These are phyloP conservation scores for Artemisia argyi DNA, from an alignment of 129 eudicot genomes.

Conservation along the genomic window DNA sequence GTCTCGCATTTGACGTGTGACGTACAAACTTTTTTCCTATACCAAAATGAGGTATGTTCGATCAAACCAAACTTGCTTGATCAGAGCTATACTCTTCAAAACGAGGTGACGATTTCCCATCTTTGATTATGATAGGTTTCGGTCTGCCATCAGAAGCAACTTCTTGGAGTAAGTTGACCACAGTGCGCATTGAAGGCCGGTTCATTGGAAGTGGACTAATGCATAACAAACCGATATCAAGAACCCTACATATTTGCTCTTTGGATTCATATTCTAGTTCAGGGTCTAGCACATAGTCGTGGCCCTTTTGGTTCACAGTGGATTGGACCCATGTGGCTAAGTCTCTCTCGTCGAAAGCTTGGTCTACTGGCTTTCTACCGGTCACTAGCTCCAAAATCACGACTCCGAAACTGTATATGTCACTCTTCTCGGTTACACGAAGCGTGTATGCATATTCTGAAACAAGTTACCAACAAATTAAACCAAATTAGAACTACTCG, in stretches of 20 bases:
- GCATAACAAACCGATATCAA: conserved; percentile 70
- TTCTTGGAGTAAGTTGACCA: conserved; percentile 75
- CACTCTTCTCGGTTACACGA: conserved; percentile 88
- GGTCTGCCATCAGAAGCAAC: conserved; percentile 30
- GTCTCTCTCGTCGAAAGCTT: conserved; percentile 62
- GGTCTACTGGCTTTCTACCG: conserved; percentile 66
- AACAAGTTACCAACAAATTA: neutral
- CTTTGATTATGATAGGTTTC: conserved; percentile 22
- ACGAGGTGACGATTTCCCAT: conserved; percentile 41
- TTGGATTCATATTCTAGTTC: conserved; percentile 49
- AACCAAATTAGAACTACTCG: neutral
- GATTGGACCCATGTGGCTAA: conserved; percentile 71
- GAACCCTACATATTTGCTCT: conserved; percentile 59
- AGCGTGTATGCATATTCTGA: conserved; percentile 93
- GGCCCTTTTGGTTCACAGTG: conserved; percentile 55
- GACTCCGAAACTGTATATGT: conserved; percentile 87
- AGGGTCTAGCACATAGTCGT: conserved; percentile 54
- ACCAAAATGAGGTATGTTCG: neutral
- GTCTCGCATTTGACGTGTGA: neutral
- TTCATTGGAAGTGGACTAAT: conserved; percentile 59
- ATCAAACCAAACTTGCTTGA: conserved; percentile 38
- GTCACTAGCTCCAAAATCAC: conserved; percentile 85
- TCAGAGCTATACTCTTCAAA: conserved; percentile 37
- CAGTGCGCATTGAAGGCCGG: conserved; percentile 90
- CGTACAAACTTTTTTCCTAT: conserved; percentile 6